A percentile compares a stretch with the other conserved stretches of the same genome.
phyloP scores from a whole-genome alignment of 768 basidiomycete genomes.

The Lenzites betulinus region DNA sequence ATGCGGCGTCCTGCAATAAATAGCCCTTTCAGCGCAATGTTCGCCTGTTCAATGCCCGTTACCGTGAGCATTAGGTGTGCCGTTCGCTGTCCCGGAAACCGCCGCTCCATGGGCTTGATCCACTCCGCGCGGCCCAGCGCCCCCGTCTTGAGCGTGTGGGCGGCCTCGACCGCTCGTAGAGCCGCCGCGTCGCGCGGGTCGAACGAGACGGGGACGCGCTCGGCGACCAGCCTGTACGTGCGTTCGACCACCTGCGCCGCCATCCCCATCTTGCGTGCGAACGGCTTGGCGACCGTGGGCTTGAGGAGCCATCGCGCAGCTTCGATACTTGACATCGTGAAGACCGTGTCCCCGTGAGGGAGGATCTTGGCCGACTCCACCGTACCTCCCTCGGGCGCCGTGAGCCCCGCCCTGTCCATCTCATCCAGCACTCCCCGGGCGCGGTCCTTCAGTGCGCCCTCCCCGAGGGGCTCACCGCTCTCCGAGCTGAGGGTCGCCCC shows the following conservation, averaged over 20 bases:
- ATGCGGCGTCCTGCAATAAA: constrained; percentile 21
- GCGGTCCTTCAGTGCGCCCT: background rate
- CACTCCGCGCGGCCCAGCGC: constrained; percentile 20
- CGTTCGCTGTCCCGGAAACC: constrained; percentile 20
- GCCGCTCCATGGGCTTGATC: constrained; percentile 29
- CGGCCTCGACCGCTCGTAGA: background rate
- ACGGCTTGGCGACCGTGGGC: background rate
- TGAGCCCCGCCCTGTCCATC: background rate
- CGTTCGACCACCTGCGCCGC: background rate
- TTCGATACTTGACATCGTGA: background rate
- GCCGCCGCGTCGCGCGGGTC: background rate
- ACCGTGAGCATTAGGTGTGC: constrained; percentile 32
- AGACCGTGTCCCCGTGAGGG: background rate
- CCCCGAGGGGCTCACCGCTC: background rate
- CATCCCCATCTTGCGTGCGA: constrained; percentile 10
- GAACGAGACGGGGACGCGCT: constrained; percentile 5
- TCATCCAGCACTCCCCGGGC: background rate
- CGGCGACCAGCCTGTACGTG: constrained; percentile 6
- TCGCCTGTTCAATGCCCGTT: constrained; percentile 23
- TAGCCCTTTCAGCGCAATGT: constrained; percentile 29
- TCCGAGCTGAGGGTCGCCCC: background rate
- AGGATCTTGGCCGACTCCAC: constrained; percentile 1
- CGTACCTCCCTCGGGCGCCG: background rate
- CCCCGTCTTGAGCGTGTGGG: background rate
- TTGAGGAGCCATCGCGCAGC: constrained; percentile 1